Conservation (phyloP, 2,329 filamentous ascomycete species). For the Parastagonospora nodorum region DNA sequence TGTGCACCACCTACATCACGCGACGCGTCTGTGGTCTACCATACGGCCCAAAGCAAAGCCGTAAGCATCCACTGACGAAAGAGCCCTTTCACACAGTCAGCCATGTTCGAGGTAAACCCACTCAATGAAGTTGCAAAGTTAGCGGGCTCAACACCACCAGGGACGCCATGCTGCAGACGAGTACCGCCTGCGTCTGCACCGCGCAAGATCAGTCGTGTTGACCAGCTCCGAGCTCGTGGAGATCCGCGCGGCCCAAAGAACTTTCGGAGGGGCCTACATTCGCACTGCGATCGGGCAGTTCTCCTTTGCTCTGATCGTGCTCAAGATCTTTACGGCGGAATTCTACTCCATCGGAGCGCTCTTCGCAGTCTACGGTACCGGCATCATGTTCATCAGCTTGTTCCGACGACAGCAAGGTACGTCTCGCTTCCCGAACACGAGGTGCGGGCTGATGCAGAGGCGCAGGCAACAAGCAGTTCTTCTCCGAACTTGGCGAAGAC, state of each 20-base stretch:
- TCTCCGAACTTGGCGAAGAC: constrained; percentile 66
- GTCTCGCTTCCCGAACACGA: constrained; percentile 1
- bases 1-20: neutral
- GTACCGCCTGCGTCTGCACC: constrained; percentile 80
- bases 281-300: constrained; percentile 94
- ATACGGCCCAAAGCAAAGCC: no score
- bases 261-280: constrained; percentile 96
- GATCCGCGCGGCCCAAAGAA: constrained; percentile 91
- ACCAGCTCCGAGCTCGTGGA: constrained; percentile 88
- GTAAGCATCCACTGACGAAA: no score
- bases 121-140: neutral
- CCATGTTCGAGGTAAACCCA: constrained; percentile 3
- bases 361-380: constrained; percentile 88
- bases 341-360: constrained; percentile 98
- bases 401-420: constrained; percentile 81
- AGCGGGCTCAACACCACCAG: constrained; percentile 28
- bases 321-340: constrained; percentile 95
- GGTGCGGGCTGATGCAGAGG: constrained; percentile 3
- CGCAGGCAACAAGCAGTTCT: constrained; percentile 84
- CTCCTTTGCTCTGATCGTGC: constrained; percentile 89
- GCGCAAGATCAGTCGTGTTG: constrained; percentile 80
- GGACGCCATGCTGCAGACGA: constrained; percentile 69
- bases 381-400: constrained; percentile 79
- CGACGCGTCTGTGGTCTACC: neutral
- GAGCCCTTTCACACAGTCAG: neutral